These are phyloP conservation scores for Trebouxia sp. DNA, from an alignment of 139 green algal species.

Conservation along the genomic window DNA sequence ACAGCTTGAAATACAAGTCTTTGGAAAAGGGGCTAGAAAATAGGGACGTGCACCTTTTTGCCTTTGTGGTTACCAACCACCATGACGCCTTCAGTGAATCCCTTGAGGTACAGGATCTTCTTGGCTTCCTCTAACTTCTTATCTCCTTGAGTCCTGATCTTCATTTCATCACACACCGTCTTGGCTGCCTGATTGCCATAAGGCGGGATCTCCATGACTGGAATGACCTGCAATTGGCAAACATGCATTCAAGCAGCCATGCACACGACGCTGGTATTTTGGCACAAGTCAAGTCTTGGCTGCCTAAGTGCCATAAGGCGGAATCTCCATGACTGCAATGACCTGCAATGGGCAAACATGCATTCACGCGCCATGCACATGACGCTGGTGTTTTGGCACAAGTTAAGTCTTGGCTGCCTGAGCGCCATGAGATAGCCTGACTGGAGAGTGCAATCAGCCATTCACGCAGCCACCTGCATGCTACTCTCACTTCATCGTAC, in stretches of 20 bases:
- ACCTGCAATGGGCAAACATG: slow-evolving; percentile 45
- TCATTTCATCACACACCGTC: slow-evolving; percentile 89
- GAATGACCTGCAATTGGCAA: slow-evolving; percentile 66
- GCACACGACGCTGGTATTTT: too few relatives aligned
- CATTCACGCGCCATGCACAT: too few relatives aligned
- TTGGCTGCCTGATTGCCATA: slow-evolving; percentile 82
- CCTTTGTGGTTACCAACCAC: slow-evolving; percentile 84
- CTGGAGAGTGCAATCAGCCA: too few relatives aligned
- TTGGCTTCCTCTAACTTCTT: slow-evolving; percentile 97
- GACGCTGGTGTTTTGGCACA: too few relatives aligned
- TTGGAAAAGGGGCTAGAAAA: too few relatives aligned
- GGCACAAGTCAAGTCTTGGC: too few relatives aligned
- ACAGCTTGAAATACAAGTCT: too few relatives aligned
- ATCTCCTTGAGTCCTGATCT: slow-evolving; percentile 94
- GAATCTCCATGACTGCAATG: slow-evolving; percentile 97
- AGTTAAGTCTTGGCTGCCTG: slow-evolving; percentile 73
- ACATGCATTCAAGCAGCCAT: neutral
- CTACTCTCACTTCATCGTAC: too few relatives aligned
- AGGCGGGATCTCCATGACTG: slow-evolving; percentile 97
- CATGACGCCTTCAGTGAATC: slow-evolving; percentile 97
- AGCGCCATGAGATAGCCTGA: slow-evolving; percentile 86
- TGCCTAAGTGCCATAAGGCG: slow-evolving; percentile 82
- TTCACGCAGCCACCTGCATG: too few relatives aligned
- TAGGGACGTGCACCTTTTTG: slow-evolving; percentile 64
- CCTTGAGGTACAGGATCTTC: slow-evolving; percentile 93